Evolutionary conservation across 768 basidiomycete genomes (phyloP), one percentile per base, ranked within the genome.

Genomic region (Rhizopogon vesiculosus): DNA sequence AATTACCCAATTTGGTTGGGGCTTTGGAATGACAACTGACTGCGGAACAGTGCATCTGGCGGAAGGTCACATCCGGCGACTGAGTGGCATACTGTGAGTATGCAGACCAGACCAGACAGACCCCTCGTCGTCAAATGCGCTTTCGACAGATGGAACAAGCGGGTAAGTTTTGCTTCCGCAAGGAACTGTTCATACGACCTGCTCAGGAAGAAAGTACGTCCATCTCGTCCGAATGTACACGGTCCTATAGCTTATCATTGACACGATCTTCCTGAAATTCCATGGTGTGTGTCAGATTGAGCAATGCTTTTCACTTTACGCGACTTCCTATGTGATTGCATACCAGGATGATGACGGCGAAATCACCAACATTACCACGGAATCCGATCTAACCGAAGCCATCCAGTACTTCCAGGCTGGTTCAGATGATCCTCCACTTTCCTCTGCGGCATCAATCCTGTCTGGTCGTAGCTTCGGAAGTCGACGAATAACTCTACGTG

Each of bases 291-390:
- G 33, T 44, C 63, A 96, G 94, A 81, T 97, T 35, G 91, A 92
- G 62, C 86, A 91, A 65, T 87, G 86, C 58, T 97, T 93, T 67
- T 80, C 86, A 1, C 80, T 96, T 22, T 83, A 78, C 42, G 81
- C 83, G 4, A 81, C 83, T 0, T 72, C 84, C 6, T 96, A 89
- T 63, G 76, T 76, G 5, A 85, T 98, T 55, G 77, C 85, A 5
- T 97, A 93, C 73, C 89, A 85, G 62, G 93, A 94, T 64, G 92
- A 97, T 65, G 92, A 95, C 56, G 88, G 87, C 56, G 92, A 93
- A 66, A 78, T 82, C 54, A 83, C 79, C 22, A 78, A 77, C 58
- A 89, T 94, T 59, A 71, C 75, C 0, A 82, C 78, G 18, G 91
- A 96, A 55, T 67, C 71, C 5, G 90, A 95, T 63, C 78, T 97